Base-by-base conservation (phyloP, 768 basidiomycete genomes). In the Tephrocybe sp. region DNA sequence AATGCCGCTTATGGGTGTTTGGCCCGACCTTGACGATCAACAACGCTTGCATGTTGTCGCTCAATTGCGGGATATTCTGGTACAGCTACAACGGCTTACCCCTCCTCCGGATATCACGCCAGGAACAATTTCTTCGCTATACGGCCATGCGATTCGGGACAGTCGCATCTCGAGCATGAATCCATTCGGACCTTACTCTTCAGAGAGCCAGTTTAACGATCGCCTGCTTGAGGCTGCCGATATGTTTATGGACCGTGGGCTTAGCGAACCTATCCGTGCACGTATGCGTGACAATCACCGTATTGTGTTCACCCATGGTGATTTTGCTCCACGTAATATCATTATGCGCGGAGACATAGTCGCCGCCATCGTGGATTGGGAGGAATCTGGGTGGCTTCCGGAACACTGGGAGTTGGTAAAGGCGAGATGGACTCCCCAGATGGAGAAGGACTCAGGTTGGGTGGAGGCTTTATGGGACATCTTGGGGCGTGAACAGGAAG, bases 291-390 rank as follows among this genome's bases (percentile, higher is more conserved):
- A 43, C 15, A 17, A 43, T 20, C 54, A 55, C 12, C 54, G 30
- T 36, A 41, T 56, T 20, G 42, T 53, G n/a, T 60, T 76, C 58
- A 65, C 68, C n/a, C 73, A 77, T 52, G 73, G 71, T 20, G 74
- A 78, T 53, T 48, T 76, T 40, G 65, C 68, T 40, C 70, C 71
- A 7, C 65, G 71, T 2, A 77, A 77, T 56, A 65, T 77, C 44
- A 57, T 77, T 18, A 62, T 77, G 23, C 58, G 70, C 15, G 59
- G 54, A 12, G 62, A 56, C 11, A 52, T 30, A 11, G 60, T 71
- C 41, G 54, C 59, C 5, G 66, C 58, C 14, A 58, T 73, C 11
- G 44, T 73, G 15, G 72, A 71, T 47, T 72, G 68, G 68, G 71
- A 68, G 48, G 56, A 41, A 10, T 54, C 63, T 4, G 68, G 68